Base-by-base conservation (phyloP, 2,329 filamentous ascomycete genomes). In the Paraphaeosphaeria sporulosa region DNA sequence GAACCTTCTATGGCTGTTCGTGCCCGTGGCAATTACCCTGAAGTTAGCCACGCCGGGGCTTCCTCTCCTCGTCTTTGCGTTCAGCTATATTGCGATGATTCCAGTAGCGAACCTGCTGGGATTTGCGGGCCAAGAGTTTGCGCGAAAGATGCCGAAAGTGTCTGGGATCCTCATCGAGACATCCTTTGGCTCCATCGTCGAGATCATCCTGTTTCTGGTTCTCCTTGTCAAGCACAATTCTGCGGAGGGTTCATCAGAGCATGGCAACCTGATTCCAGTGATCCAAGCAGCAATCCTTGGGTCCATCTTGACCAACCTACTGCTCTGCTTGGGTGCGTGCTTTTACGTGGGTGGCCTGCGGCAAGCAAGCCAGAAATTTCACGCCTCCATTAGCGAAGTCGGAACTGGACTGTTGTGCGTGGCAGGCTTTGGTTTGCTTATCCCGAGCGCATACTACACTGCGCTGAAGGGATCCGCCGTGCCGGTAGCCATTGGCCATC, bases 241-340 rank as follows among this genome's bases (percentile, higher is more conserved):
- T 15, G 62, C 88, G 34, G 65, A 76, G n/a, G 75, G 78, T 8
- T 78, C 77, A 15, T 75, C 71, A 23, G 74, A 76, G 51, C 72
- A 76, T 43, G 71, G 71, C 17, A 73, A 74, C 23, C 60, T 73
- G 12, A 70, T 89, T 62, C 83, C 85, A n/a, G 90, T 95, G 65
- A 92, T 95, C 65, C 88, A 92, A 74, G 91, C 91, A 49, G 92
- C 92, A n/a, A 93, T 96, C 57, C 80, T 95, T 0, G 92, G 92
- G 17, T 94, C 91, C 0, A 90, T 96, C 46, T 76, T 96, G 42
- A 91, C 92, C 8, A 96, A 93, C 23, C 85, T 94, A 79, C 79
- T 95, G 34, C 82, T 96, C 1, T 95, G 92, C 66, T 79, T 96
- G 21, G 93, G 93, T 0, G 72, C 90, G 49, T 95, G 92, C 74